Percentiles rank a stretch among this genome's conserved stretches.
These are phyloP conservation scores for Fusarium sublunatum DNA, from an alignment of 2,329 filamentous ascomycete species.

Conservation along the genomic window DNA sequence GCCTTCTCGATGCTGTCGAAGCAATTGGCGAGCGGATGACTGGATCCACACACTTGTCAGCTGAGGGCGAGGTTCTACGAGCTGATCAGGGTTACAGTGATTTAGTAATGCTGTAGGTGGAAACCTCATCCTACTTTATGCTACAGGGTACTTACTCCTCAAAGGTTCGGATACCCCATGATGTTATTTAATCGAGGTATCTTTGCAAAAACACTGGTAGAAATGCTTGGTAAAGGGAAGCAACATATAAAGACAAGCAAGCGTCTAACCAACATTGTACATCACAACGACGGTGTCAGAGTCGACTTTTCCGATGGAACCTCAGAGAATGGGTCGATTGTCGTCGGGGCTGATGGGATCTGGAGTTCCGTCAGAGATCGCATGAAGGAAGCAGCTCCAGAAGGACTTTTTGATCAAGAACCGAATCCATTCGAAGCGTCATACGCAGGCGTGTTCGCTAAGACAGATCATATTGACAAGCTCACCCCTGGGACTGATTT, in stretches of 20 bases:
- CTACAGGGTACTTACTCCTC: background rate
- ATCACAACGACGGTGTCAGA: background rate
- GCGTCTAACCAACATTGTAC: conserved; percentile 11
- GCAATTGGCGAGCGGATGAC: conserved; percentile 21
- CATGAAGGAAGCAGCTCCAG: conserved; percentile 12
- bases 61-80: conserved; percentile 8
- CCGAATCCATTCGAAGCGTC: conserved; percentile 21
- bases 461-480: background rate
- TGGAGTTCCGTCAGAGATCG: conserved; percentile 29
- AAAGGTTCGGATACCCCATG: conserved; percentile 26
- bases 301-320: conserved; percentile 22
- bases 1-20: background rate
- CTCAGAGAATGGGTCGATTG: conserved; percentile 6
- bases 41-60: conserved; percentile 10
- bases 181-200: conserved; percentile 21
- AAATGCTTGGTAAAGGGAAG: conserved; percentile 2
- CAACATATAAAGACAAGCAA: conserved; percentile 21
- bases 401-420: conserved; percentile 19
- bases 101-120: conserved; percentile 1
- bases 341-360: conserved; percentile 9
- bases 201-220: conserved; percentile 15
- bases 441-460: conserved; percentile 14
- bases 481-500: conserved; percentile 6
- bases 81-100: background rate
- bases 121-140: rapidly evolving